Evolutionary conservation across 306 rosid species (phyloP).

Genomic region (Lathyrus sativus): DNA sequence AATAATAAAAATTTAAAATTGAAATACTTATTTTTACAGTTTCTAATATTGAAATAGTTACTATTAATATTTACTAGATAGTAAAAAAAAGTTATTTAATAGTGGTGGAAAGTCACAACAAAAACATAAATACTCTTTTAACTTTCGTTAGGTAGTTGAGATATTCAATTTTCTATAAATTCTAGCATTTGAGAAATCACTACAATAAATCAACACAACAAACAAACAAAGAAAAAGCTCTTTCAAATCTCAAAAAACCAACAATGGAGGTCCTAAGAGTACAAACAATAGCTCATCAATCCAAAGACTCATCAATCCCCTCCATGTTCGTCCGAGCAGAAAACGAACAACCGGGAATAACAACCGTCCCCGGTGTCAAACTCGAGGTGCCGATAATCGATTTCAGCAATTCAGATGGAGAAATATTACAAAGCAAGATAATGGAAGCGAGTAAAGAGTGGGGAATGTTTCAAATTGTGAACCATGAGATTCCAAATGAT

Average conservation of each 20-base stretch:
- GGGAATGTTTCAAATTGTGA: slow-evolving; percentile 84
- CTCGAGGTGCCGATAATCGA: slow-evolving; percentile 64
- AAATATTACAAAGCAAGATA: slow-evolving; percentile 26
- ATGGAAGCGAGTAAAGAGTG: slow-evolving; percentile 53
- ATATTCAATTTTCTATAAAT: background rate
- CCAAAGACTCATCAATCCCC: slow-evolving; percentile 45
- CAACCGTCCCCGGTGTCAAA: slow-evolving; percentile 56
- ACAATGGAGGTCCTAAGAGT: slow-evolving; percentile 55
- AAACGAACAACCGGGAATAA: slow-evolving; percentile 67
- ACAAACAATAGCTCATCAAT: slow-evolving; percentile 50
- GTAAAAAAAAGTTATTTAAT: too few species aligned
- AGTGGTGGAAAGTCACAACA: too few species aligned
- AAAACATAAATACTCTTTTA: too few species aligned
- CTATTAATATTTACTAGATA: too few species aligned
- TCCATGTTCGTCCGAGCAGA: slow-evolving; percentile 51
- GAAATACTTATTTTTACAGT: too few species aligned
- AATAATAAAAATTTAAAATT: too few species aligned
- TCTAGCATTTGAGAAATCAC: background rate
- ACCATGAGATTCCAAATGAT: slow-evolving; percentile 63
- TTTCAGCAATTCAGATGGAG: slow-evolving; percentile 45
- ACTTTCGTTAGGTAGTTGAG: background rate
- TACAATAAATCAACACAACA: background rate
- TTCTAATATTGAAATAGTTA: too few species aligned
- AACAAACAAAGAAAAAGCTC: background rate
- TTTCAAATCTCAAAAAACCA: background rate